These are phyloP conservation scores for Corrigiola litoralis DNA, from an alignment of 179 eudicot species.

Conservation along the genomic window DNA sequence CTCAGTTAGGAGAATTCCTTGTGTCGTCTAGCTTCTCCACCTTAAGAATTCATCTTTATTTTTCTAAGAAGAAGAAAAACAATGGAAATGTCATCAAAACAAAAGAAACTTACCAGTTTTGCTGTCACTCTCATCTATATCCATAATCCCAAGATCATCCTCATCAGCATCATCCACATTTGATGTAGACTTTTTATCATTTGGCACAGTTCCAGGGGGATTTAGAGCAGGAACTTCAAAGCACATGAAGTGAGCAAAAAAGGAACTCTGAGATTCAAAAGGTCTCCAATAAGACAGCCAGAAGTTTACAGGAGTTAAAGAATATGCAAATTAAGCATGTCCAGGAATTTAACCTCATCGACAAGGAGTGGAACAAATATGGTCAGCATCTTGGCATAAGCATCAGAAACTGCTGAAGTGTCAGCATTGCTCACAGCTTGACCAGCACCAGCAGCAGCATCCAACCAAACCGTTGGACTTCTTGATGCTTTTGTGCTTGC, in stretches of 20 bases:
- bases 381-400: slow-evolving; percentile 87
- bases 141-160: slow-evolving; percentile 91
- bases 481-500: slow-evolving; percentile 90
- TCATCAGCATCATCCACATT: slow-evolving; percentile 55
- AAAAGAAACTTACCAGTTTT: slow-evolving; percentile 43
- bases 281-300: slow-evolving; percentile 9
- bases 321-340: background rate
- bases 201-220: slow-evolving; percentile 61
- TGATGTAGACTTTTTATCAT: slow-evolving; percentile 44
- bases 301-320: background rate
- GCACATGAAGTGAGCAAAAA: slow-evolving; percentile 97
- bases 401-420: slow-evolving; percentile 91
- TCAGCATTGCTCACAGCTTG: slow-evolving; percentile 74
- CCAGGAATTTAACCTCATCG: slow-evolving; percentile 63
- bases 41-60: too few relatives aligned
- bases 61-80: background rate
- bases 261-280: slow-evolving; percentile 73
- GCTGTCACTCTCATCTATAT: slow-evolving; percentile 72
- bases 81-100: slow-evolving; percentile 2
- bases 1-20: too few relatives aligned
- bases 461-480: slow-evolving; percentile 87
- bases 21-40: too few relatives aligned
- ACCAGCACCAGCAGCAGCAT: slow-evolving; percentile 62
- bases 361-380: slow-evolving; percentile 92
- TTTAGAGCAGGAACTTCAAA: slow-evolving; percentile 94